Conservation (phyloP, 305 asterid species). For the Fraxinus angustifolia region DNA sequence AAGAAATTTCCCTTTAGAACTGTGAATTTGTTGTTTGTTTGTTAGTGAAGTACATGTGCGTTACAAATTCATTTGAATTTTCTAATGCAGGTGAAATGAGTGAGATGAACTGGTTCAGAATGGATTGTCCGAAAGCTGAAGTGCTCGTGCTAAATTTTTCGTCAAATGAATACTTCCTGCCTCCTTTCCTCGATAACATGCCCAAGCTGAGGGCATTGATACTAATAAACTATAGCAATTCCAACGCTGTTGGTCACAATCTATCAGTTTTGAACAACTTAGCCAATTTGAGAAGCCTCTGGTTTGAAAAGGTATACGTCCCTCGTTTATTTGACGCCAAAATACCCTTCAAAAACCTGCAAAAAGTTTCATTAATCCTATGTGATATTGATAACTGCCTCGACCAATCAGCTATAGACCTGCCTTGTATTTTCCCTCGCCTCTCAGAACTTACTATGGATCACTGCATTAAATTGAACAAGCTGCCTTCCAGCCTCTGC, state of each 20-base stretch:
- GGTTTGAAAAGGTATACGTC: constrained; percentile 66
- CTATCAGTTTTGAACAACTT: constrained; percentile 55
- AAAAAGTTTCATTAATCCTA: constrained; percentile 62
- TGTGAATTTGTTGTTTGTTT: background rate
- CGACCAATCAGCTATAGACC: constrained; percentile 40
- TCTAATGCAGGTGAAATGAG: constrained; percentile 60
- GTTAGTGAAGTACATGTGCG: background rate
- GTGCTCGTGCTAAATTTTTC: constrained; percentile 73
- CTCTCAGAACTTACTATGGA: constrained; percentile 78
- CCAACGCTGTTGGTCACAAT: constrained; percentile 51
- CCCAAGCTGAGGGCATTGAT: constrained; percentile 76
- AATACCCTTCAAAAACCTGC: constrained; percentile 51
- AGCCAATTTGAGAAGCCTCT: constrained; percentile 71
- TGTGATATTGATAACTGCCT: constrained; percentile 53
- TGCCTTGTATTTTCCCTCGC: constrained; percentile 66
- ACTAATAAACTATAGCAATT: constrained; percentile 57
- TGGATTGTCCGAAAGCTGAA: constrained; percentile 85
- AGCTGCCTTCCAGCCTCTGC: constrained; percentile 56
- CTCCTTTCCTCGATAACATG: constrained; percentile 70
- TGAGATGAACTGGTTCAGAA: constrained; percentile 65
- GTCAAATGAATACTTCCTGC: constrained; percentile 55
- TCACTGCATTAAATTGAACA: constrained; percentile 71
- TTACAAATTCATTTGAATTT: background rate
- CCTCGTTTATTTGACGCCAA: constrained; percentile 63
- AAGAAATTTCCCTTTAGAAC: background rate